A percentile compares a stretch with the other conserved stretches of the same genome.
These are phyloP conservation scores for Funneliformis caledonium DNA, from an alignment of 371 early-diverging fungal genomes.

Conservation along the genomic window DNA sequence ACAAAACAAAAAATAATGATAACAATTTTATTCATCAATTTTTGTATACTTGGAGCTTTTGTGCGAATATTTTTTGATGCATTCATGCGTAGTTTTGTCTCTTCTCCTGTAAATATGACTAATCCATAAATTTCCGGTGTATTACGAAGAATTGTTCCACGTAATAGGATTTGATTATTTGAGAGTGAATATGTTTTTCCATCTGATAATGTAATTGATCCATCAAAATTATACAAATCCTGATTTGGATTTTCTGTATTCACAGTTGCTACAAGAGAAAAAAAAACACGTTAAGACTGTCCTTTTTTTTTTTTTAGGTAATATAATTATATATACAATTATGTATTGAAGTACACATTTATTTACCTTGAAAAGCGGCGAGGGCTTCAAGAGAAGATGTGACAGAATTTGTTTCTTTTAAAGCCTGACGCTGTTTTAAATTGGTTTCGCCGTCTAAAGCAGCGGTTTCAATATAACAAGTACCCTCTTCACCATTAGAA, in stretches of 20 bases:
- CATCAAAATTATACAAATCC: slow-evolving; percentile 71
- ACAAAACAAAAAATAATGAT: slow-evolving; percentile 66
- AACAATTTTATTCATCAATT: slow-evolving; percentile 67
- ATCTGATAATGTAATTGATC: slow-evolving; percentile 54
- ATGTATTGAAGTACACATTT: not conserved
- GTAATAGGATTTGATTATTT: slow-evolving; percentile 57
- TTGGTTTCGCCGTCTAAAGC: slow-evolving; percentile 88
- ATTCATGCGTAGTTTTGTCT: slow-evolving; percentile 82
- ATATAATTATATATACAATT: slow-evolving; percentile 7
- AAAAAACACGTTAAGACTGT: not conserved
- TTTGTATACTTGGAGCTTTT: slow-evolving; percentile 71
- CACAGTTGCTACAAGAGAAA: slow-evolving; percentile 44
- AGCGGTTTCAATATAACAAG: slow-evolving; percentile 80
- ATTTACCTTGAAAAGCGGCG: slow-evolving; percentile 52
- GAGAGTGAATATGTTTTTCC: slow-evolving; percentile 45
- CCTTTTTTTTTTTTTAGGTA: not conserved
- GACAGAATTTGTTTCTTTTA: slow-evolving; percentile 55
- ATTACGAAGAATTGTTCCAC: slow-evolving; percentile 82
- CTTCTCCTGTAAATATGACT: slow-evolving; percentile 83
- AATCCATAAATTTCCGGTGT: slow-evolving; percentile 76
- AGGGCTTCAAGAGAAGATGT: slow-evolving; percentile 57
- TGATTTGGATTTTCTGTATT: slow-evolving; percentile 64
- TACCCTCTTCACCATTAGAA: slow-evolving; percentile 61
- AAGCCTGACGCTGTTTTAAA: slow-evolving; percentile 71
- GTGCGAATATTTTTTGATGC: slow-evolving; percentile 66